Base-by-base conservation (phyloP, 306 rosid genomes). In the Quillaja saponaria region DNA sequence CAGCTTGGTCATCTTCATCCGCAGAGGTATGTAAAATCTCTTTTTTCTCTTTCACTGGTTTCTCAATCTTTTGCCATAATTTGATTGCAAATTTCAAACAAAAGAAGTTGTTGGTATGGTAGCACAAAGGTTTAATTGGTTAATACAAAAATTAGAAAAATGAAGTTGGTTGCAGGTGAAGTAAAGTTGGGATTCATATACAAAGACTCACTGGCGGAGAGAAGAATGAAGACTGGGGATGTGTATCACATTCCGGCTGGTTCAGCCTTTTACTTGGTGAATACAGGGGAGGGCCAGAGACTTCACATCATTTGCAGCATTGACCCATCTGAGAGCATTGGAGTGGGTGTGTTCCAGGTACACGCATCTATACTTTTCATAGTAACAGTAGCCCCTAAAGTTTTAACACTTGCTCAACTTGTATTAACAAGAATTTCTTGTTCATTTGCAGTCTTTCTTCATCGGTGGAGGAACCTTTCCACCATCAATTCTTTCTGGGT, bases 191-290 rank as follows among this genome's bases (percentile, higher is more conserved):
- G 92, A 45, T 67, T 77, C 48, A 70, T 88, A 49, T 79, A 77
- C 66, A 72, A 63, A 41, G 77, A 70, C 45, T 37, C 73, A 49
- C 31, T 91, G 8, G 85, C 64, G 0, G 94, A 88, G 66, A 82
- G 83, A 72, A 48, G 55, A 56, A 42, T 92, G 81, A 88, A 83
- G 64, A 58, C 13, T 8, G 98, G 98, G 8, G 98, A 88, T 45
- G 84, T 88, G 58, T 92, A 82, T 56, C 53, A 71, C 45, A 88
- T 92, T 68, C 82, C 95, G 21, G 88, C 95, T 10, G 98, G 98
- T 53, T 82, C 96, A 9, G 73, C 86, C 7, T 92, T 92, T 68
- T 92, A 84, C 65, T 46, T 92, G 78, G 84, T 71, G 62, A 92
- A 88, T 45, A 61, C 65, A 3, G 81, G 49, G 3, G 78, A 74